Conservation (phyloP, 805 yeast species). For the Starmerella sp. region DNA sequence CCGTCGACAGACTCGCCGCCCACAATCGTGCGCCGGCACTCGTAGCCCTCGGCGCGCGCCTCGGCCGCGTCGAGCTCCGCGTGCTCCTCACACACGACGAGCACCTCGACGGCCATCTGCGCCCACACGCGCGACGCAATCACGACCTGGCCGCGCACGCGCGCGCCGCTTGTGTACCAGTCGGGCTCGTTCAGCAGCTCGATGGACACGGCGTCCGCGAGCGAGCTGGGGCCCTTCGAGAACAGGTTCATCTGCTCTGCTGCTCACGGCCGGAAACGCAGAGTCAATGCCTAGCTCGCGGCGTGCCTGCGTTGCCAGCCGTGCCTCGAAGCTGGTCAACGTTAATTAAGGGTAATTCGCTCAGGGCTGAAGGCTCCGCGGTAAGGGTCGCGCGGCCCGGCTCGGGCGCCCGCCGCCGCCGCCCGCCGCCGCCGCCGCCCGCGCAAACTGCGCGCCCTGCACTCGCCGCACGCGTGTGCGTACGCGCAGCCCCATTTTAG, state of each 20-base stretch:
- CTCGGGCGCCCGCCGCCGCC: no score
- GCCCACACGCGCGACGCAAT: conserved; percentile 6
- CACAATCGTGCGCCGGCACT: conserved; percentile 6
- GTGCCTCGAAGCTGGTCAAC: not conserved
- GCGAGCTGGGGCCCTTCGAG: not conserved
- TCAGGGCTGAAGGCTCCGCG: not conserved
- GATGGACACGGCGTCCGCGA: conserved; percentile 4
- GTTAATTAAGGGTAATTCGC: not conserved
- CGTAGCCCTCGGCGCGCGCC: not conserved
- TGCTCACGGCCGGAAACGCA: not conserved
- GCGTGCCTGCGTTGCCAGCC: not conserved
- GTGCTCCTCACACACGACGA: conserved; percentile 14
- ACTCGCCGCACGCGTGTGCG: no score
- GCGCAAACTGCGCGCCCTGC: no score
- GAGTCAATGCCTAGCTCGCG: not conserved
- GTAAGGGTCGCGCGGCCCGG: not conserved
- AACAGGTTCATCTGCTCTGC: not conserved
- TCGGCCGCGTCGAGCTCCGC: conserved; percentile 7
- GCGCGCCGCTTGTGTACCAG: conserved; percentile 9
- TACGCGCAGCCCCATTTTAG: no score
- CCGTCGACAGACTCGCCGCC: conserved; percentile 14
- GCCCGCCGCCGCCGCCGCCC: no score
- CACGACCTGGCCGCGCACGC: conserved; percentile 9
- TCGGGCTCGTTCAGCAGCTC: conserved; percentile 11
- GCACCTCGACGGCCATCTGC: conserved; percentile 9